These are phyloP conservation scores for Neofusicoccum umdonicola DNA, from an alignment of 2,329 filamentous ascomycete genomes.

Conservation along the genomic window DNA sequence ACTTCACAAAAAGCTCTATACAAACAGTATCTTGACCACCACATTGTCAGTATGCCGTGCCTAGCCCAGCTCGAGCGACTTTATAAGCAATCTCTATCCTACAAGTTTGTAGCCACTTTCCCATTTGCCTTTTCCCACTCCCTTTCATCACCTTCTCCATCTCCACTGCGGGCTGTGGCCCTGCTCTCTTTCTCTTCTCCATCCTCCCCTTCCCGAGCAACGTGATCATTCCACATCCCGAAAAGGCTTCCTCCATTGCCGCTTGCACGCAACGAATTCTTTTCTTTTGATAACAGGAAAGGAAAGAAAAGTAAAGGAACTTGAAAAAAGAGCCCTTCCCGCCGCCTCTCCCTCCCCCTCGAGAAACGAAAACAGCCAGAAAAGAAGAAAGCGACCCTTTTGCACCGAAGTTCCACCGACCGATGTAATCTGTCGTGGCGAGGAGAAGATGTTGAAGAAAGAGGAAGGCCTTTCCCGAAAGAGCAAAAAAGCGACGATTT, in stretches of 20 bases:
- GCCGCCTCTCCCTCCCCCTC: background rate
- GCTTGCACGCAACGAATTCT: background rate
- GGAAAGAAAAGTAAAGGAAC: background rate
- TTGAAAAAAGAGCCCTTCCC: background rate
- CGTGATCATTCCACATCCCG: too few species aligned
- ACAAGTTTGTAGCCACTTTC: background rate
- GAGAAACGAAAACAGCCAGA: background rate
- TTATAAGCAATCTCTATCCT: slow-evolving; percentile 12
- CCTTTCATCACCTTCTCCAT: background rate
- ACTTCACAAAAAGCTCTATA: background rate
- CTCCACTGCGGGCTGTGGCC: background rate
- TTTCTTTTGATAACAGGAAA: background rate
- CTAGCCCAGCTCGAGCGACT: background rate
- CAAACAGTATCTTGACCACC: background rate
- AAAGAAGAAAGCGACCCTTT: background rate
- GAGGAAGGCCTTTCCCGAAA: background rate
- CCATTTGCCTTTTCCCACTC: background rate
- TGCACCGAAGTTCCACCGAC: background rate
- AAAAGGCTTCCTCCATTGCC: background rate
- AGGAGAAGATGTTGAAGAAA: background rate
- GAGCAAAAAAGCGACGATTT: background rate
- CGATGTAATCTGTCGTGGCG: background rate
- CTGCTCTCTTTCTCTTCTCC: background rate
- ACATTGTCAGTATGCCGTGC: background rate
- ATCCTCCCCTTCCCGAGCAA: background rate